Conservation (phyloP, 1,284 basidiomycete genomes). For the Ceratobasidium sp. region DNA sequence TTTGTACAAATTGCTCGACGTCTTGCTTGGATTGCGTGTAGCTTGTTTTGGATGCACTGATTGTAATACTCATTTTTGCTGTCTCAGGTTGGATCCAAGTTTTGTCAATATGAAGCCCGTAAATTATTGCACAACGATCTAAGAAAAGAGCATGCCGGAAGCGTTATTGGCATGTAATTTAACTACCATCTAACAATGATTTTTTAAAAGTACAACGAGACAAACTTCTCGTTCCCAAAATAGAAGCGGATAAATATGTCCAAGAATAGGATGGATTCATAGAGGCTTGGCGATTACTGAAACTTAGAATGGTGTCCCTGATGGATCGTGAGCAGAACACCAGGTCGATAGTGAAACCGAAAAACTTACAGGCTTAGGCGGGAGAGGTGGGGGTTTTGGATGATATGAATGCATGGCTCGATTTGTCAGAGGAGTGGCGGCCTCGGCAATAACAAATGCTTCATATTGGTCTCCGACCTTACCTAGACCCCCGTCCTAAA, state of each 20-base stretch:
- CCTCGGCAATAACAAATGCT: constrained; percentile 21
- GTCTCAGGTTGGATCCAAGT: not conserved
- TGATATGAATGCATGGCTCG: not conserved
- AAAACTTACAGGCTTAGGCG: constrained; percentile 2
- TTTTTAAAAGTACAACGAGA: not conserved
- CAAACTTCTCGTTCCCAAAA: not conserved
- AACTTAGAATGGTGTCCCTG: not conserved
- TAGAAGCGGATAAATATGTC: not conserved
- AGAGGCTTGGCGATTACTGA: not conserved
- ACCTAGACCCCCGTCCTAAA: not conserved
- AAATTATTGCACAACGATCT: not conserved
- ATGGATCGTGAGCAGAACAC: not conserved
- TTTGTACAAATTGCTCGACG: not conserved
- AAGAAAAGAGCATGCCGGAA: not conserved
- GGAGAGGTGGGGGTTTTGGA: not conserved
- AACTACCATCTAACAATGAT: not conserved
- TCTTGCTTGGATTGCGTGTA: not conserved
- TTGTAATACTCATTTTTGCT: not conserved
- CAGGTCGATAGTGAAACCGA: not conserved
- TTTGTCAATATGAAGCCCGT: not conserved
- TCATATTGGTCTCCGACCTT: constrained; percentile 17
- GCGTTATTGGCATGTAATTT: too few relatives aligned
- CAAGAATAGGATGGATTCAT: not conserved
- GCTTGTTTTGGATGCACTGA: not conserved
- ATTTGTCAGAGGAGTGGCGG: constrained; percentile 4